Conservation (phyloP, 768 basidiomycete species). For the Lactarius deliciosus region DNA sequence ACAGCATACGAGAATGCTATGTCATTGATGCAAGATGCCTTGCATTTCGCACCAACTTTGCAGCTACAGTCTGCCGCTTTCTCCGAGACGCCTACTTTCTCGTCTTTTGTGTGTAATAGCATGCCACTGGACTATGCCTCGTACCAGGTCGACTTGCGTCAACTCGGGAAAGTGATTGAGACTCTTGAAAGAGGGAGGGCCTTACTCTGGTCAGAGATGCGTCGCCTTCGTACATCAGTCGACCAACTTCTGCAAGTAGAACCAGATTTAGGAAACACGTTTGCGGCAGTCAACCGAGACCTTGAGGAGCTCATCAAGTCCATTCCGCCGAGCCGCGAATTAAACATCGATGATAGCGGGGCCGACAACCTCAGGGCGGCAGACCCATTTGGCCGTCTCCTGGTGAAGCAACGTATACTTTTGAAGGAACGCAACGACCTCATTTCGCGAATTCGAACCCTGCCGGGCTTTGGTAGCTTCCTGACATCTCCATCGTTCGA, state of each 20-base stretch:
- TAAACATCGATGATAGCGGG: background rate
- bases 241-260: background rate
- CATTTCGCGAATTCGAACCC: background rate
- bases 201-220: slow-evolving; percentile 24
- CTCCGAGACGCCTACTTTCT: too few relatives aligned
- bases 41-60: background rate
- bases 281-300: background rate
- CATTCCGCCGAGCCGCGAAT: background rate
- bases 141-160: background rate
- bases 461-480: slow-evolving; percentile 6
- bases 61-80: too few relatives aligned
- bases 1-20: background rate
- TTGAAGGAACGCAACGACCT: background rate
- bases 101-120: too few relatives aligned
- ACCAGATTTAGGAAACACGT: background rate
- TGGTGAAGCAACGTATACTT: slow-evolving; percentile 8
- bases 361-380: background rate
- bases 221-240: slow-evolving; percentile 6
- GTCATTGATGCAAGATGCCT: background rate
- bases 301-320: slow-evolving; percentile 7
- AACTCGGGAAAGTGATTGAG: background rate
- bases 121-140: slow-evolving; percentile 1
- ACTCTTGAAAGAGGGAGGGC: slow-evolving; percentile 18
- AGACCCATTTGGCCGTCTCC: background rate
- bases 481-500: background rate